Conservation (phyloP, 2,329 filamentous ascomycete species). For the Colletotrichum truncatum region DNA sequence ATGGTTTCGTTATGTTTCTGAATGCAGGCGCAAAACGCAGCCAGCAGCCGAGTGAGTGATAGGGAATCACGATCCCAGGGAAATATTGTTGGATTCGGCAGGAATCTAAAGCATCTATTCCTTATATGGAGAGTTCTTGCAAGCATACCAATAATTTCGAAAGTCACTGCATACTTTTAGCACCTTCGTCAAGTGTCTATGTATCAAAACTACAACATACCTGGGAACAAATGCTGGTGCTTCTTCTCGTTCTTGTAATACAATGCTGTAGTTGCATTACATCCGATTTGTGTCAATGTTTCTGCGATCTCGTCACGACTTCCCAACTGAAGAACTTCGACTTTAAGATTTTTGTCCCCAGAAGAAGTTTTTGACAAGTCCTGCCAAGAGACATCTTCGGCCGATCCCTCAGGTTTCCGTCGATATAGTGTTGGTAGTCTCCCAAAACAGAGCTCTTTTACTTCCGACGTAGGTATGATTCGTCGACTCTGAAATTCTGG, state of each 20-base stretch:
- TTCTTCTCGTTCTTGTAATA: slow-evolving; percentile 35
- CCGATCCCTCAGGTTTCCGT: background rate
- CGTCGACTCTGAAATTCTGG: slow-evolving; percentile 43
- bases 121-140: slow-evolving; percentile 45
- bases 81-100: slow-evolving; percentile 58
- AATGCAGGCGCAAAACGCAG: slow-evolving; percentile 45
- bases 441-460: slow-evolving; percentile 52
- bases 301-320: slow-evolving; percentile 42
- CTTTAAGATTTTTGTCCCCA: slow-evolving; percentile 32
- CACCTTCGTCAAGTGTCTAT: too few species aligned
- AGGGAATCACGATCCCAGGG: slow-evolving; percentile 61
- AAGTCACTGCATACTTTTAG: slow-evolving; percentile 43
- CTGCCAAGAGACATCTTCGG: slow-evolving; percentile 13
- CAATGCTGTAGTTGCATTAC: slow-evolving; percentile 43
- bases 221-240: slow-evolving; percentile 37
- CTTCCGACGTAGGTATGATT: slow-evolving; percentile 44
- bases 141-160: slow-evolving; percentile 52
- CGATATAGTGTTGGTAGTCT: slow-evolving; percentile 48
- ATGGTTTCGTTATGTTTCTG: slow-evolving; percentile 27
- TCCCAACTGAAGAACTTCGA: slow-evolving; percentile 29
- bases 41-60: slow-evolving; percentile 51
- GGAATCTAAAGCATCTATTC: slow-evolving; percentile 47
- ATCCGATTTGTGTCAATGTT: slow-evolving; percentile 49
- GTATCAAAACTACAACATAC: too few species aligned
- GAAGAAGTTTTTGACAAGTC: slow-evolving; percentile 1